phyloP scores from a whole-genome alignment of 1,139 yeast genomes.

The Diutina neorugosa region DNA sequence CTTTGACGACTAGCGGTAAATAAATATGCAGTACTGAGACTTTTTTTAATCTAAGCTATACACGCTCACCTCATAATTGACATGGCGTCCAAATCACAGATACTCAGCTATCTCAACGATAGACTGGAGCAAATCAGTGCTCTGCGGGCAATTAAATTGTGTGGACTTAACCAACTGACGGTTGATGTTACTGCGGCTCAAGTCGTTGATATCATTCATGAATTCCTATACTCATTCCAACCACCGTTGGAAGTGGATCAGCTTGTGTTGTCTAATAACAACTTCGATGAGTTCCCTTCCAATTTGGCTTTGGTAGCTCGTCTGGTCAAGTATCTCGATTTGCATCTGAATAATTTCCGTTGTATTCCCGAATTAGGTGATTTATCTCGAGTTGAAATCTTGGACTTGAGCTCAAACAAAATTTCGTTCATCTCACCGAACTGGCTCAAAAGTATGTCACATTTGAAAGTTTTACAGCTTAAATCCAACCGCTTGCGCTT shows the following conservation, averaged over 20 bases:
- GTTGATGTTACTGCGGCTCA: slow-evolving; percentile 10
- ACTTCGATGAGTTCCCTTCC: slow-evolving; percentile 34
- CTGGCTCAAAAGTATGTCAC: slow-evolving; percentile 13
- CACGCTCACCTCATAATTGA: not conserved
- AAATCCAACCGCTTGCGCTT: not conserved
- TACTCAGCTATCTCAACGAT: slow-evolving; percentile 13
- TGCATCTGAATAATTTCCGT: not conserved
- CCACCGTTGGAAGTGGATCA: slow-evolving; percentile 35
- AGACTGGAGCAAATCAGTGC: slow-evolving; percentile 15
- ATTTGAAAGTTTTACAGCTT: not conserved
- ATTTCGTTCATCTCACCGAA: slow-evolving; percentile 48
- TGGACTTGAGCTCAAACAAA: slow-evolving; percentile 53
- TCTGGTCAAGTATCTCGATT: slow-evolving; percentile 15
- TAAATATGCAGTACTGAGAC: not conserved
- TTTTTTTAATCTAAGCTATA: not conserved
- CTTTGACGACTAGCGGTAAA: not conserved
- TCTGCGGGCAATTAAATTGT: slow-evolving; percentile 15
- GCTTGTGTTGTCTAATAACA: slow-evolving; percentile 42
- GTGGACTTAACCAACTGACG: slow-evolving; percentile 7
- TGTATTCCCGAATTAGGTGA: not conserved
- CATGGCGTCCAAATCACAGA: slow-evolving; percentile 7
- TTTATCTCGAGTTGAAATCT: slow-evolving; percentile 36
- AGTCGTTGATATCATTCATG: slow-evolving; percentile 16
- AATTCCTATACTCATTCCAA: slow-evolving; percentile 13
- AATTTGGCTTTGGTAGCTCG: slow-evolving; percentile 31